A percentile compares a stretch with the other conserved stretches of the same genome.
phyloP scores from a whole-genome alignment of 148 eudicot genomes.

The Diospyros kaki region DNA sequence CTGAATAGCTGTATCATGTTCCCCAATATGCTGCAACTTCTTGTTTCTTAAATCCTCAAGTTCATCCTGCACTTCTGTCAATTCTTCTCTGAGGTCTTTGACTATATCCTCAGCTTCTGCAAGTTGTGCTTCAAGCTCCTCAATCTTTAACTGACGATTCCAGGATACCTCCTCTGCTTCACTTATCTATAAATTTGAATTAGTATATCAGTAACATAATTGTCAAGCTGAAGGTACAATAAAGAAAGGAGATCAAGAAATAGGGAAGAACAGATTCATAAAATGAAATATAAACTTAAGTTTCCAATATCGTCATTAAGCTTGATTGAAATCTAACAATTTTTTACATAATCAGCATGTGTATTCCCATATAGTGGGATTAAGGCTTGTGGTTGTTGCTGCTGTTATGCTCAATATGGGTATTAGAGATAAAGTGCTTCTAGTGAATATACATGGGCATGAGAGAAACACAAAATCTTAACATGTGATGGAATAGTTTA shows the following conservation, averaged over 20 bases:
- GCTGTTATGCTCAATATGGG: background rate
- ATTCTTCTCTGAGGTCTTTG: slow-evolving; percentile 65
- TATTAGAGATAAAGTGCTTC: background rate
- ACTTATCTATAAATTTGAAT: slow-evolving; percentile 38
- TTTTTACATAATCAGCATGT: no score
- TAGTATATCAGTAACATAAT: background rate
- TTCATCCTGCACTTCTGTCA: slow-evolving; percentile 46
- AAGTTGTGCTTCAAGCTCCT: slow-evolving; percentile 94
- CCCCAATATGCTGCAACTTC: slow-evolving; percentile 18
- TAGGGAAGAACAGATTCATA: background rate
- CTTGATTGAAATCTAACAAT: no score
- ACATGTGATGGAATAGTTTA: background rate
- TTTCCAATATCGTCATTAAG: background rate
- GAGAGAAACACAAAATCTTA: no score
- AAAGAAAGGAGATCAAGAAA: background rate
- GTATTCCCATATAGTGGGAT: no score
- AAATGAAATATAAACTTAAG: background rate
- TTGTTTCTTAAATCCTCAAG: slow-evolving; percentile 34
- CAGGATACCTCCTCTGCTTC: slow-evolving; percentile 54
- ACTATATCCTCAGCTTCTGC: slow-evolving; percentile 96
- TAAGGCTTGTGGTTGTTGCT: no score
- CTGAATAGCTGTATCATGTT: slow-evolving; percentile 1
- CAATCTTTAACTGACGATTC: slow-evolving; percentile 68
- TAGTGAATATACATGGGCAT: background rate
- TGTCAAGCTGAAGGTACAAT: background rate